Percentiles rank a stretch among this genome's conserved stretches.
Conservation (phyloP, 495 filamentous ascomycete genomes). For the Penicillium macrosclerotiorum region DNA sequence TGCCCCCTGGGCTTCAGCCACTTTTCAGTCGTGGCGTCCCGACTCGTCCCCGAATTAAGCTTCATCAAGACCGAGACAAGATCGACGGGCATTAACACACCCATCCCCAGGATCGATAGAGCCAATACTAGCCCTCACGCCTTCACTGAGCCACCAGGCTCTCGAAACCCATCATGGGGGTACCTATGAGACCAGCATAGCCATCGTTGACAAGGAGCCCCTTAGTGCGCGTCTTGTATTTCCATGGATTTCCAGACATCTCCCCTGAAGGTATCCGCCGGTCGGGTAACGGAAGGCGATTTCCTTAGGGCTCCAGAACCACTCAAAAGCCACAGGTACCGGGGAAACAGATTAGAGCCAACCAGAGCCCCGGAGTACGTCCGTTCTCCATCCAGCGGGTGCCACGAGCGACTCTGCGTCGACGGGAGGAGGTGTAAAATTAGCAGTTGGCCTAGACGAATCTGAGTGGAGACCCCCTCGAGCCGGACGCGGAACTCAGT, state of each 20-base stretch:
- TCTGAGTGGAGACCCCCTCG: slow-evolving; percentile 8
- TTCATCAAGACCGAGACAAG: slow-evolving; percentile 28
- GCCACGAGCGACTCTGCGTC: no score
- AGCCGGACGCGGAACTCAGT: neutral
- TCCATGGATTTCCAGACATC: no score
- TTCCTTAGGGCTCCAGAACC: no score
- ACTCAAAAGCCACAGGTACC: no score
- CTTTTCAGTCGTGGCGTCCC: slow-evolving; percentile 9
- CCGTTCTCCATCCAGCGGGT: neutral
- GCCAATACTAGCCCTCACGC: neutral
- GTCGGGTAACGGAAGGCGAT: no score
- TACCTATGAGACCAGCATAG: no score
- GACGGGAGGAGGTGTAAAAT: slow-evolving; percentile 16
- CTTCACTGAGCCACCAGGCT: no score
- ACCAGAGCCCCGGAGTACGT: neutral
- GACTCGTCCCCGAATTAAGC: slow-evolving; percentile 17
- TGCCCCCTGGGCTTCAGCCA: slow-evolving; percentile 1
- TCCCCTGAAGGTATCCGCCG: no score
- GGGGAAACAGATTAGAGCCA: no score
- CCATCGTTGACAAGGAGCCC: no score
- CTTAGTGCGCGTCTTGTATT: no score
- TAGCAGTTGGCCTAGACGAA: slow-evolving; percentile 11
- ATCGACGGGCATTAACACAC: slow-evolving; percentile 11
- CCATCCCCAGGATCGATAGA: neutral
- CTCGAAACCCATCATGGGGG: no score